Conservation (phyloP, 305 asterid species). For the Fraxinus sp. region DNA sequence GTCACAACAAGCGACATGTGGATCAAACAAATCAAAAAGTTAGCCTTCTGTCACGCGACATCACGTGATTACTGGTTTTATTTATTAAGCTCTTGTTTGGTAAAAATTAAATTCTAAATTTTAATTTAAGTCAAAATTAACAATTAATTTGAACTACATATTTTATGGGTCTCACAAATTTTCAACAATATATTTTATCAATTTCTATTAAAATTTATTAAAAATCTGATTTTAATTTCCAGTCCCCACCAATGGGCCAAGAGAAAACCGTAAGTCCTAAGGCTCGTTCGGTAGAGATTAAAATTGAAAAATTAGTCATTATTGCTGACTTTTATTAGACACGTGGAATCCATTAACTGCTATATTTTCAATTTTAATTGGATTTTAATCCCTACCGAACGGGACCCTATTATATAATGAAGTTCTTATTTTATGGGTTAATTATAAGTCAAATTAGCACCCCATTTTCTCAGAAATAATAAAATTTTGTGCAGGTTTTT, state of each 20-base stretch:
- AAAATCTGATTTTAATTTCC: too few relatives aligned
- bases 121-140: too few relatives aligned
- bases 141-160: too few relatives aligned
- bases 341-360: too few relatives aligned
- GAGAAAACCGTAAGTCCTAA: too few relatives aligned
- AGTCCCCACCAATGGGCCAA: background rate
- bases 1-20: conserved; percentile 55
- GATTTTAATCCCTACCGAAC: too few relatives aligned
- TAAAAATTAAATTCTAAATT: too few relatives aligned
- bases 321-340: too few relatives aligned
- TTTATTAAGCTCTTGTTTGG: background rate
- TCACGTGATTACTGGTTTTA: conserved; percentile 61
- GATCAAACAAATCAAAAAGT: conserved; percentile 32
- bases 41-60: conserved; percentile 67
- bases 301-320: too few relatives aligned
- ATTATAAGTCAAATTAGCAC: conserved; percentile 30
- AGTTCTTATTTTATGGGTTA: background rate
- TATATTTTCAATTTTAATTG: too few relatives aligned
- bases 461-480: background rate
- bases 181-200: background rate
- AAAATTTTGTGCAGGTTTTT: conserved; percentile 19
- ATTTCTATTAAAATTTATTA: too few relatives aligned
- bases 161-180: background rate
- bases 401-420: background rate
- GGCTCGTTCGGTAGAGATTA: too few relatives aligned